These are phyloP conservation scores for Phellopilus nigrolimitatus DNA, from an alignment of 1,284 basidiomycete genomes.

Conservation along the genomic window DNA sequence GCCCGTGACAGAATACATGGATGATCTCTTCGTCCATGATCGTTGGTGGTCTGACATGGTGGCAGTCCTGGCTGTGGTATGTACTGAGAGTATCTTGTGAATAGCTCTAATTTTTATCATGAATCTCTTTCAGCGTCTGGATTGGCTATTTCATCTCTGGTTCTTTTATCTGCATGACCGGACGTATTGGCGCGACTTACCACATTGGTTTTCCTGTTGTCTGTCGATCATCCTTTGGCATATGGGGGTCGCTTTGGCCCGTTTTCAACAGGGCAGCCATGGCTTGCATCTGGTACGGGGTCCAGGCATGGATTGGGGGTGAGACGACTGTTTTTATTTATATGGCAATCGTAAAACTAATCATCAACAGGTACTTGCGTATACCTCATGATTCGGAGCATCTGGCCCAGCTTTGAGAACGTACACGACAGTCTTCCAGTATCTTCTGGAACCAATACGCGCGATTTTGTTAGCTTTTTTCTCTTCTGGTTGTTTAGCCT, in stretches of 20 bases:
- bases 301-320: slow-evolving; percentile 79
- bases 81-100: background rate
- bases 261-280: slow-evolving; percentile 77
- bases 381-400: slow-evolving; percentile 29
- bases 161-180: slow-evolving; percentile 74
- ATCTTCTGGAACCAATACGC: slow-evolving; percentile 64
- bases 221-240: slow-evolving; percentile 70
- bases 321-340: slow-evolving; percentile 29
- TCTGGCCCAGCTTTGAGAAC: slow-evolving; percentile 9
- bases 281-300: slow-evolving; percentile 79
- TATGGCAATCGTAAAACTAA: slow-evolving; percentile 3
- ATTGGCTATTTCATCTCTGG: slow-evolving; percentile 71
- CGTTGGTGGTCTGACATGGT: slow-evolving; percentile 72
- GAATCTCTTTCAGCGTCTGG: slow-evolving; percentile 46
- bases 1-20: slow-evolving; percentile 41
- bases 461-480: slow-evolving; percentile 79
- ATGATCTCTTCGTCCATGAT: slow-evolving; percentile 77
- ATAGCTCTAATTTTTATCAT: slow-evolving; percentile 6
- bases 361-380: slow-evolving; percentile 35
- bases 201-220: slow-evolving; percentile 82
- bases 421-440: slow-evolving; percentile 57
- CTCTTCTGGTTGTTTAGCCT: slow-evolving; percentile 82
- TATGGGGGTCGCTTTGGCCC: slow-evolving; percentile 82
- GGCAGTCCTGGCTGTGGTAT: slow-evolving; percentile 68
- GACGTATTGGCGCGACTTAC: slow-evolving; percentile 75